Conservation (phyloP, 306 rosid species). For the Cicer arietinum region DNA sequence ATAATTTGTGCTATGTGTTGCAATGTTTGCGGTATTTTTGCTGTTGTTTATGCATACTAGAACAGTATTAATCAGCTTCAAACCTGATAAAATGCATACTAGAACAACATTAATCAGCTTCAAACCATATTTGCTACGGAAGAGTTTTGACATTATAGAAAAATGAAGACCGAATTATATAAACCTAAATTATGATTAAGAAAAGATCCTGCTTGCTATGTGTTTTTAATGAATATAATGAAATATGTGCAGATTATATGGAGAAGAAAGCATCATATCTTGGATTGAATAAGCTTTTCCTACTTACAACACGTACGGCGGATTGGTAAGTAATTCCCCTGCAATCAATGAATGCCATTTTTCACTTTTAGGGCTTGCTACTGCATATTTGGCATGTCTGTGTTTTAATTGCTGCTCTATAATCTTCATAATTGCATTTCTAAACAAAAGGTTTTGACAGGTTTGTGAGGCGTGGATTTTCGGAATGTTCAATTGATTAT, state of each 20-base stretch:
- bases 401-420: not conserved
- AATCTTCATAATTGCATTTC: constrained; percentile 29
- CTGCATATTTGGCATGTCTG: constrained; percentile 8
- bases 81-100: not conserved
- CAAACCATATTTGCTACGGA: not conserved
- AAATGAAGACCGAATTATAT: not conserved
- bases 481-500: constrained; percentile 80
- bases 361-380: constrained; percentile 28
- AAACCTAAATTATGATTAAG: constrained; percentile 23
- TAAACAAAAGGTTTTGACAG: constrained; percentile 53
- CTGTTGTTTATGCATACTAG: constrained; percentile 10
- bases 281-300: constrained; percentile 82
- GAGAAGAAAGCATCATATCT: constrained; percentile 84
- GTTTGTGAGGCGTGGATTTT: constrained; percentile 97
- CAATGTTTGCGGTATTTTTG: constrained; percentile 6
- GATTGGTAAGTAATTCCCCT: constrained; percentile 71
- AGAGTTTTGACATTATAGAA: constrained; percentile 11
- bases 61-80: constrained; percentile 4
- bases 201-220: constrained; percentile 2
- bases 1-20: constrained; percentile 16
- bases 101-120: constrained; percentile 1
- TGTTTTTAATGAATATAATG: constrained; percentile 30
- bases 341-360: constrained; percentile 22
- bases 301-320: constrained; percentile 90
- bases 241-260: constrained; percentile 74